Evolutionary conservation across 1,139 yeast genomes (phyloP).

Genomic region (Magnusiomyces tetraspermus): DNA sequence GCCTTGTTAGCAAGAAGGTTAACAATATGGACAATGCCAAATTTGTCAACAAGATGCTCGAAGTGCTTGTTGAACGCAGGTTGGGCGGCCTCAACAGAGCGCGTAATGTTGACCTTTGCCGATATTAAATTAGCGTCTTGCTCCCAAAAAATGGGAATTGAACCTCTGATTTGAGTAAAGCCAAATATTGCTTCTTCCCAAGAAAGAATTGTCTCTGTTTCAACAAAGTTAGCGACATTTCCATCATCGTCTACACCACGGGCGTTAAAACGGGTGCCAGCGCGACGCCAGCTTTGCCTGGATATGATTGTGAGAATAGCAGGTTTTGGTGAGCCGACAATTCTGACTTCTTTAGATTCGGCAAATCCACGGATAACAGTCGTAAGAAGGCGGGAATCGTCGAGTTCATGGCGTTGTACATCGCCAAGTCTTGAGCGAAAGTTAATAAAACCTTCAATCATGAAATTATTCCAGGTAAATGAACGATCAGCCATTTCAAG

Average conservation of each 20-base stretch:
- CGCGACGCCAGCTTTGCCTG: slow-evolving; percentile 89
- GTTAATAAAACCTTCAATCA: slow-evolving; percentile 72
- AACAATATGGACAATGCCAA: slow-evolving; percentile 80
- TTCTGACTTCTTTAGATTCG: slow-evolving; percentile 49
- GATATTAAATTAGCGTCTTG: slow-evolving; percentile 76
- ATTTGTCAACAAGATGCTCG: slow-evolving; percentile 53
- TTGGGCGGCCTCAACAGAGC: slow-evolving; percentile 87
- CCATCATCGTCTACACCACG: slow-evolving; percentile 96
- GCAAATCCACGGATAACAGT: slow-evolving; percentile 95
- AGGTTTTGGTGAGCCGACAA: slow-evolving; percentile 37
- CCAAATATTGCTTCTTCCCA: slow-evolving; percentile 53
- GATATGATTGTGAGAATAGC: slow-evolving; percentile 75
- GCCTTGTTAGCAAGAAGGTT: slow-evolving; percentile 74
- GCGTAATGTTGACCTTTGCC: slow-evolving; percentile 75
- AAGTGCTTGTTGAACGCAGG: slow-evolving; percentile 84
- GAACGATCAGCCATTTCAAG: slow-evolving; percentile 48
- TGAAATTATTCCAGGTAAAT: slow-evolving; percentile 93
- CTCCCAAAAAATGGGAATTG: slow-evolving; percentile 96
- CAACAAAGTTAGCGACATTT: slow-evolving; percentile 84
- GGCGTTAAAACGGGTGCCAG: slow-evolving; percentile 90
- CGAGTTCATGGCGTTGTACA: slow-evolving; percentile 49
- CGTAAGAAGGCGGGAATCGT: slow-evolving; percentile 70
- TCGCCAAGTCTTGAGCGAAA: slow-evolving; percentile 64
- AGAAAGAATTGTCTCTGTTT: slow-evolving; percentile 73
- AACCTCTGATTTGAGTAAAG: slow-evolving; percentile 82